Evolutionary conservation across 176 grass and related monocot genomes (phyloP).

Genomic region (Carex myosuroides): DNA sequence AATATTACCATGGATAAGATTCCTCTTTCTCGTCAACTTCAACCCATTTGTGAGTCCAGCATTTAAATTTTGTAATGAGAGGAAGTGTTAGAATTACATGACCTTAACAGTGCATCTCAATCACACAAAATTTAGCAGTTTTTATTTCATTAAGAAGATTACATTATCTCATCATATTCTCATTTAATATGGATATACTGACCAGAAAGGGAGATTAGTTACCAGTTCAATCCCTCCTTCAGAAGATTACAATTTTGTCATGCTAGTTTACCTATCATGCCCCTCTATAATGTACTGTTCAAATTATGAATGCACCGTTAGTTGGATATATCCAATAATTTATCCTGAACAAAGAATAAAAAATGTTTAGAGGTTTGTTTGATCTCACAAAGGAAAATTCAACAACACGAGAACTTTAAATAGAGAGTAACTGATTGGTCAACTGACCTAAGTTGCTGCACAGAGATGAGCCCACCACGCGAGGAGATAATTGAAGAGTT

Average conservation of each 20-base stretch:
- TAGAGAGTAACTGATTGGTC: neutral
- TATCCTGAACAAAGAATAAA: neutral
- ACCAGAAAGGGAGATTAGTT: neutral
- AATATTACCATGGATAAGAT: neutral
- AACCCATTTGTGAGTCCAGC: neutral
- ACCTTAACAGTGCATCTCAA: too few species aligned
- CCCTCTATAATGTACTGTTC: neutral
- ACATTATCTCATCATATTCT: neutral
- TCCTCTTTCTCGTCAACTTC: neutral
- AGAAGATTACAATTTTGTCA: neutral
- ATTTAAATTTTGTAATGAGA: neutral
- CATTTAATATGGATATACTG: neutral
- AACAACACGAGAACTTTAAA: neutral
- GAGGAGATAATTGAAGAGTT: conserved; percentile 43
- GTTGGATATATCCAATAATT: neutral
- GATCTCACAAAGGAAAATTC: neutral
- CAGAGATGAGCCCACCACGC: conserved; percentile 40
- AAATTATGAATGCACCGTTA: neutral
- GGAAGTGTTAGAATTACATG: neutral
- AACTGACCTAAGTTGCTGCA: conserved; percentile 53
- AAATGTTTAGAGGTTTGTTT: neutral
- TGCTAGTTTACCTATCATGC: neutral
- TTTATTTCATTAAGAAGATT: neutral
- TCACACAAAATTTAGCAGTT: neutral
- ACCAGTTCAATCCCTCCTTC: neutral